Percentiles rank a stretch among this genome's conserved stretches.
phyloP scores from a whole-genome alignment of 2,329 filamentous ascomycete species.

The Fusarium armeniacum region DNA sequence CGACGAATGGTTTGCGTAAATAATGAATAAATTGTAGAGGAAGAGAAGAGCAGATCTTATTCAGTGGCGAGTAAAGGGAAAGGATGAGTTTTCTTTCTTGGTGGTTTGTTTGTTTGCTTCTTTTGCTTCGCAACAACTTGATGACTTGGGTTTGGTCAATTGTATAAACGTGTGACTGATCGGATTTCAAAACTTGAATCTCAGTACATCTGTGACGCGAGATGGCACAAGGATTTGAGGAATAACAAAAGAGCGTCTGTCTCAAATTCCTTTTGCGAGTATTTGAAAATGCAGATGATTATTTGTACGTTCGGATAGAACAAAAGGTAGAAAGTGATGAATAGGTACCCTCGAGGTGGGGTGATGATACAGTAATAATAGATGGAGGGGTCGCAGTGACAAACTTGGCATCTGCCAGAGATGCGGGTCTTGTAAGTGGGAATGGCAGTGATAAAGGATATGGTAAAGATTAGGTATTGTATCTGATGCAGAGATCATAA shows the following conservation, averaged over 20 bases:
- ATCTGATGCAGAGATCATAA: neutral
- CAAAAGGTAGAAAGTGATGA: neutral
- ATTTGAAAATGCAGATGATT: slow-evolving; percentile 1
- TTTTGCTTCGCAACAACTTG: slow-evolving; percentile 29
- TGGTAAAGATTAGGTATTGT: neutral
- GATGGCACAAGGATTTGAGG: slow-evolving; percentile 1
- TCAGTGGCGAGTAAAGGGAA: slow-evolving; percentile 1
- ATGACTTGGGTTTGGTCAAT: slow-evolving; percentile 20
- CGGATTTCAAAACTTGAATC: slow-evolving; percentile 9
- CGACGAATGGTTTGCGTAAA: neutral
- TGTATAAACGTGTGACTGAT: slow-evolving; percentile 28
- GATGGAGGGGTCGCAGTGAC: slow-evolving; percentile 40
- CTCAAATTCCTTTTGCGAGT: slow-evolving; percentile 6
- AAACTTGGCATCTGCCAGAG: slow-evolving; percentile 34
- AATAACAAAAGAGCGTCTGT: neutral
- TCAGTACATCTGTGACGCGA: slow-evolving; percentile 14
- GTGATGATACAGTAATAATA: slow-evolving; percentile 17
- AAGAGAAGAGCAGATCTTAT: neutral
- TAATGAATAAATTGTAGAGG: neutral
- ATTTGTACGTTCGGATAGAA: neutral
- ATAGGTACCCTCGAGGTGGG: slow-evolving; percentile 28
- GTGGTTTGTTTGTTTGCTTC: slow-evolving; percentile 16
- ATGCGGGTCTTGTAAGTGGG: slow-evolving; percentile 28
- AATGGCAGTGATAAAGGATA: neutral
- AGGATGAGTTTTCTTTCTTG: neutral